Evolutionary conservation across 345 rosid genomes (phyloP).

Genomic region (Orychophragmus violaceus): DNA sequence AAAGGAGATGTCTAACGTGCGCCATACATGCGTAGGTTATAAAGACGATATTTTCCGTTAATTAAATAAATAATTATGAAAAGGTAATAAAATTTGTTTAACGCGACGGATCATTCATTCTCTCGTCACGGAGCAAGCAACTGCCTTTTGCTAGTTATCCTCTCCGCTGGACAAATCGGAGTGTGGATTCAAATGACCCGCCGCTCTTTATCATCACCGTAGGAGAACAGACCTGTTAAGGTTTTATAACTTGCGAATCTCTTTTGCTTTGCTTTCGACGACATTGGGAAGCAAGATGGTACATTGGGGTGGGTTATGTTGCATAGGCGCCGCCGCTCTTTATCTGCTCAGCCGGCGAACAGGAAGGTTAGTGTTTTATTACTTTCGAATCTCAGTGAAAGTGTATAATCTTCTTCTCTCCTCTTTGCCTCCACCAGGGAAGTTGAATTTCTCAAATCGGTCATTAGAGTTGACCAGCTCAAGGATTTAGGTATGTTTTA

Average conservation of each 20-base stretch:
- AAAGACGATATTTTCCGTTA: too few species aligned
- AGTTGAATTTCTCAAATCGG: background rate
- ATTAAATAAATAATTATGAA: too few species aligned
- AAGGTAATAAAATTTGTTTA: too few species aligned
- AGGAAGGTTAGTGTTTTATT: slow-evolving; percentile 54
- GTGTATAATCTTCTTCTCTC: background rate
- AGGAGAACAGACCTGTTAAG: too few species aligned
- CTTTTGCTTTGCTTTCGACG: background rate
- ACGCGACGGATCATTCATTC: too few species aligned
- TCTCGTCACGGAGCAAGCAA: too few species aligned
- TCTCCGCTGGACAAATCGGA: too few species aligned
- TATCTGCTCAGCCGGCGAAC: slow-evolving; percentile 75
- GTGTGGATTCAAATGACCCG: too few species aligned
- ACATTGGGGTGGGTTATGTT: background rate
- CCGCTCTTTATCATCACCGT: too few species aligned
- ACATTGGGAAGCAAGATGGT: background rate
- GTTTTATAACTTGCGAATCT: too few species aligned
- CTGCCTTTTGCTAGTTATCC: too few species aligned
- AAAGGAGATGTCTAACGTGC: slow-evolving; percentile 31
- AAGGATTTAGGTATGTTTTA: background rate
- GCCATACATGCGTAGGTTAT: slow-evolving; percentile 32
- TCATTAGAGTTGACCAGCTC: background rate
- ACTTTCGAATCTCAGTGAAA: background rate
- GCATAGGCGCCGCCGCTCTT: slow-evolving; percentile 48
- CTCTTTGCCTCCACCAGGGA: background rate